A percentile compares a stretch with the other conserved stretches of the same genome.
These are phyloP conservation scores for Lachancea quebecensis DNA, from an alignment of 805 yeast species.

Conservation along the genomic window DNA sequence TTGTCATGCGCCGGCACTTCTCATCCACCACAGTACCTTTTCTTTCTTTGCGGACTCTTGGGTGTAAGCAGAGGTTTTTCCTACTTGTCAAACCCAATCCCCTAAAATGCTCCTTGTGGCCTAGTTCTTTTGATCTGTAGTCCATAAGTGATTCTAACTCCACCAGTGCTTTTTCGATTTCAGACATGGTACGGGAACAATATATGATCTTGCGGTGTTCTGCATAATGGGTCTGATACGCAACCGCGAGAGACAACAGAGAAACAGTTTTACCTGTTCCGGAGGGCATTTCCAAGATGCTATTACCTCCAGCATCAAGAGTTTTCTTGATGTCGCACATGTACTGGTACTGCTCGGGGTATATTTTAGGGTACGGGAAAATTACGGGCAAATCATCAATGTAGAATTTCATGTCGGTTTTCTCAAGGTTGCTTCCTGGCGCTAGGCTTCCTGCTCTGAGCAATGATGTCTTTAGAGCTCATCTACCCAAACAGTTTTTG, in stretches of 20 bases:
- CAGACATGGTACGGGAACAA: constrained; percentile 99
- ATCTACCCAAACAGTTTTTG: neutral
- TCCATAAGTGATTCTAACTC: constrained; percentile 87
- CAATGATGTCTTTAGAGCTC: neutral
- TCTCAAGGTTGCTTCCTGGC: neutral
- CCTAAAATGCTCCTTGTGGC: constrained; percentile 81
- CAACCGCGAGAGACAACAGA: constrained; percentile 80
- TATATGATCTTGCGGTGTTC: constrained; percentile 87
- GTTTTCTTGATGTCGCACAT: constrained; percentile 95
- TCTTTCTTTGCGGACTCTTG: constrained; percentile 76
- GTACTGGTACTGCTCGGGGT: constrained; percentile 97
- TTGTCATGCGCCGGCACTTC: constrained; percentile 88
- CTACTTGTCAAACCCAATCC: constrained; percentile 93
- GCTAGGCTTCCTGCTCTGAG: neutral
- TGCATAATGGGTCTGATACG: constrained; percentile 91
- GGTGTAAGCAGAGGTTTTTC: constrained; percentile 89
- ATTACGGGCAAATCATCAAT: constrained; percentile 94
- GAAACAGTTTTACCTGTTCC: constrained; percentile 98
- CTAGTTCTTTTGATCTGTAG: constrained; percentile 74
- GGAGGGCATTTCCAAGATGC: constrained; percentile 98
- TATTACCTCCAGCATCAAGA: constrained; percentile 92
- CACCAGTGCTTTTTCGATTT: constrained; percentile 92
- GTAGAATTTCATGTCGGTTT: constrained; percentile 51
- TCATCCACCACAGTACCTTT: constrained; percentile 94
- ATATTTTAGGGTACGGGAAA: constrained; percentile 93